These are phyloP conservation scores for Suillus hirtellus DNA, from an alignment of 768 basidiomycete genomes.

Conservation along the genomic window DNA sequence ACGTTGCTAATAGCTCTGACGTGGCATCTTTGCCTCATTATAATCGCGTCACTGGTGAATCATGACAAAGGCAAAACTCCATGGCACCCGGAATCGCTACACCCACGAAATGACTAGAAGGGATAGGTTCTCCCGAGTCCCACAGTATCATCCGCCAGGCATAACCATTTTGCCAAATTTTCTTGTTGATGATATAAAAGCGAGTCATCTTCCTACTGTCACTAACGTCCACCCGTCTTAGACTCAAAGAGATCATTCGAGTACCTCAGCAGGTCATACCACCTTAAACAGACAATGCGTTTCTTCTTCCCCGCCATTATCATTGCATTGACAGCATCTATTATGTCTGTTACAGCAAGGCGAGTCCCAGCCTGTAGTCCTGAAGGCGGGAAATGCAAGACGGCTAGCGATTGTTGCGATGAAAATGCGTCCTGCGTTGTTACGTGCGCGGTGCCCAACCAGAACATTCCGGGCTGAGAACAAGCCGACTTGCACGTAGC, in stretches of 20 bases:
- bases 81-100: too few species aligned
- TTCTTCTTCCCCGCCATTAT: neutral
- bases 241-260: neutral
- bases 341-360: neutral
- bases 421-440: too few species aligned
- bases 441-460: too few species aligned
- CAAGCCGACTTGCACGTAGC: neutral
- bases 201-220: neutral
- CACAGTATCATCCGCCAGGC: too few species aligned
- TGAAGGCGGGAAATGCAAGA: too few species aligned
- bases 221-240: neutral
- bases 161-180: too few species aligned
- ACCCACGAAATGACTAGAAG: too few species aligned
- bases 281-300: neutral
- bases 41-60: too few species aligned
- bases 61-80: too few species aligned
- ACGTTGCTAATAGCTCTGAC: too few species aligned
- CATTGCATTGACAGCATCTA: neutral
- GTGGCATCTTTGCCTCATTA: too few species aligned
- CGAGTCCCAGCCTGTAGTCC: neutral
- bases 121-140: too few species aligned
- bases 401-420: neutral
- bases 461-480: neutral
- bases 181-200: neutral
- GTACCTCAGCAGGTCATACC: neutral